Evolutionary conservation across 1,139 yeast species (phyloP), one percentile per base, ranked within the genome.

Genomic region (Torulaspora pretoriensis): DNA sequence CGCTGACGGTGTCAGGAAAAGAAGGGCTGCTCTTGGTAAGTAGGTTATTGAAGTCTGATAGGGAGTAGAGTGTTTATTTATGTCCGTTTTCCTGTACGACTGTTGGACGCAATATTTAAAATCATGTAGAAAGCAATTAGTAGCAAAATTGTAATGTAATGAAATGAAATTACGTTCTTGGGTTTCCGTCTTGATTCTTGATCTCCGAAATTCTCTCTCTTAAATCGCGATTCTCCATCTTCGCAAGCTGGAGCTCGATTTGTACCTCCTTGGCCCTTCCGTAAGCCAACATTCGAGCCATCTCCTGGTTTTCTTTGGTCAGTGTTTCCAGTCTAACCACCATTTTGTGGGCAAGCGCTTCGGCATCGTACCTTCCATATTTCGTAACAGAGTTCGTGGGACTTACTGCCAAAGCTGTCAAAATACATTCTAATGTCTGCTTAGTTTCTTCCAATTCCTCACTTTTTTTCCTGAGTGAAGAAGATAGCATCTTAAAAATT

Each of bases 311-410:
- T 61, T 89, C 96, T 38, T 73, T 73, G 19, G 80, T 78, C 51
- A 88, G 68, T 47, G 74, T 68, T 47, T 78, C 77, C 50, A 89
- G 60, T 51, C 87, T 80, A 40, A 76, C 73, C 41, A 87, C 71
- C 45, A 86, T 77, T 54, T 84, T 82, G 60, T 88, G 95, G 7
- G 92, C 81, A 41, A 87, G 67, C 52, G 86, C 92, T 54, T 83
- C 80, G 38, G 81, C 85, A 57, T 87, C 95, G 56, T 75, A 80
- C 44, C 81, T 70, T 1, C 84, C 84, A 45, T 68, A 62, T 29
- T 69, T 68, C 2, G 78, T 74, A 28, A 69, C 61, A 13, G 64
- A 52, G 43, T 71, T 71, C 4, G 67, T 56, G 6, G 78, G 78
- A 47, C 71, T 71, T 43, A 74, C 53, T 2, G 77, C 68, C 19